Percentiles rank a stretch among this genome's conserved stretches.
phyloP scores from a whole-genome alignment of 129 eudicot genomes.

The Arctium minus region DNA sequence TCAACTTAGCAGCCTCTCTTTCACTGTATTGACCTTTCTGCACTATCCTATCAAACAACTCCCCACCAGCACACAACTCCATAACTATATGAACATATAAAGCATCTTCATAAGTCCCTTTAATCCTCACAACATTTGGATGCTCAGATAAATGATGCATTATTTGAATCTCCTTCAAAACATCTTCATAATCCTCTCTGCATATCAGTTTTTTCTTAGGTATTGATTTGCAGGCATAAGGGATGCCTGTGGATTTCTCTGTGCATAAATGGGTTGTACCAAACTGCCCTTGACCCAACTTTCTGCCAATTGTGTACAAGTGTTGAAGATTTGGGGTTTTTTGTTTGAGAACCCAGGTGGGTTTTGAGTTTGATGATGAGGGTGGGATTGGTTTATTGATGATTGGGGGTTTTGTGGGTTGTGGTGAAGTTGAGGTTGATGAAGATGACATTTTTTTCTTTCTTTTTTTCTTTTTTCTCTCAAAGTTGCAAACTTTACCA shows the following conservation, averaged over 20 bases:
- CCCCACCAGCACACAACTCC: constrained; percentile 98
- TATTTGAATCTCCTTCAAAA: constrained; percentile 92
- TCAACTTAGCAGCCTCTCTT: constrained; percentile 78
- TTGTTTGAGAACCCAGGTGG: constrained; percentile 68
- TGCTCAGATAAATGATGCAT: constrained; percentile 89
- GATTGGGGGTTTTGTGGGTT: constrained; percentile 38
- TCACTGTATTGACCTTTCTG: constrained; percentile 90
- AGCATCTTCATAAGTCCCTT: constrained; percentile 85
- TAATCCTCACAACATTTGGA: constrained; percentile 71
- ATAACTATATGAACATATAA: constrained; percentile 80
- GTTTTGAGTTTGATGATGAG: constrained; percentile 36
- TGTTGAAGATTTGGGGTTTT: constrained; percentile 57
- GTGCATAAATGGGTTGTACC: constrained; percentile 89
- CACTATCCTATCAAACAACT: constrained; percentile 92
- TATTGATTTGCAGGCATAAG: constrained; percentile 83
- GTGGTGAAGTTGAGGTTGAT: constrained; percentile 24
- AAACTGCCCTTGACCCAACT: constrained; percentile 85
- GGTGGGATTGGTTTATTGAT: constrained; percentile 37
- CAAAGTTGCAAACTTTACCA: constrained; percentile 14
- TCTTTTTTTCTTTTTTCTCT: neutral
- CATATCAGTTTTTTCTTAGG: constrained; percentile 80
- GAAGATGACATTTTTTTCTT: constrained; percentile 26
- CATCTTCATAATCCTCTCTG: constrained; percentile 85
- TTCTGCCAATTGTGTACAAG: constrained; percentile 63
- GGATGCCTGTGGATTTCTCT: constrained; percentile 51